These are phyloP conservation scores for Colletotrichum ledebouriae DNA, from an alignment of 2,329 filamentous ascomycete genomes.

Conservation along the genomic window DNA sequence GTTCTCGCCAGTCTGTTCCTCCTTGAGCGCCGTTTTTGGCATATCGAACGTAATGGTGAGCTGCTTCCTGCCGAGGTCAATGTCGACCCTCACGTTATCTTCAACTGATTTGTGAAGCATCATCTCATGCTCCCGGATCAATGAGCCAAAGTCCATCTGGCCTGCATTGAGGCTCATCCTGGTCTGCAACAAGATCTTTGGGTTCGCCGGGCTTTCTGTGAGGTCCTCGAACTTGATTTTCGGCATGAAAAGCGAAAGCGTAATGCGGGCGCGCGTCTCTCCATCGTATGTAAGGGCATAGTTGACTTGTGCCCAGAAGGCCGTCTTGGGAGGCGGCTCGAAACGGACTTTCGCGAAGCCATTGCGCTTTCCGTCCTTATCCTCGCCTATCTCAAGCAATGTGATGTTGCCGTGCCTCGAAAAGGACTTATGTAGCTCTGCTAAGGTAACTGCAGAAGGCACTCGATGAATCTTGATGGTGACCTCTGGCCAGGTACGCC, in stretches of 20 bases:
- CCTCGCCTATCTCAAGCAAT: conserved; percentile 69
- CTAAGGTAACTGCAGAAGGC: conserved; percentile 51
- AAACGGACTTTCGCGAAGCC: conserved; percentile 66
- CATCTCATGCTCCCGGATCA: conserved; percentile 67
- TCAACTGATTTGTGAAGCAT: conserved; percentile 66
- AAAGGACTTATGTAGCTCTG: conserved; percentile 67
- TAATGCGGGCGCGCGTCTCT: conserved; percentile 9
- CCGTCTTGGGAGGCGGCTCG: conserved; percentile 64
- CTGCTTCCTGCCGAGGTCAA: conserved; percentile 56
- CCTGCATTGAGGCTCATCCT: conserved; percentile 58
- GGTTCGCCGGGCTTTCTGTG: conserved; percentile 50
- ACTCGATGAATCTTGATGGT: conserved; percentile 29
- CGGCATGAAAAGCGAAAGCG: conserved; percentile 8
- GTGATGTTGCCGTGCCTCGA: conserved; percentile 64
- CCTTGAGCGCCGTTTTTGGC: background rate
- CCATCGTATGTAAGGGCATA: conserved; percentile 44
- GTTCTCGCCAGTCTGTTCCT: background rate
- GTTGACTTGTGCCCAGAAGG: conserved; percentile 64
- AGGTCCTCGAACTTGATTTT: background rate
- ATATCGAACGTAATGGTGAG: conserved; percentile 57
- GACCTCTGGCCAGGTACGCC: conserved; percentile 53
- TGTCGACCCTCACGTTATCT: conserved; percentile 51
- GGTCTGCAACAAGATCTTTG: conserved; percentile 49
- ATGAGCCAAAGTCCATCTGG: conserved; percentile 73
- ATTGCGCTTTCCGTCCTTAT: conserved; percentile 53